These are phyloP conservation scores for Yamadazyma siamensis DNA, from an alignment of 1,139 yeast genomes.

Conservation along the genomic window DNA sequence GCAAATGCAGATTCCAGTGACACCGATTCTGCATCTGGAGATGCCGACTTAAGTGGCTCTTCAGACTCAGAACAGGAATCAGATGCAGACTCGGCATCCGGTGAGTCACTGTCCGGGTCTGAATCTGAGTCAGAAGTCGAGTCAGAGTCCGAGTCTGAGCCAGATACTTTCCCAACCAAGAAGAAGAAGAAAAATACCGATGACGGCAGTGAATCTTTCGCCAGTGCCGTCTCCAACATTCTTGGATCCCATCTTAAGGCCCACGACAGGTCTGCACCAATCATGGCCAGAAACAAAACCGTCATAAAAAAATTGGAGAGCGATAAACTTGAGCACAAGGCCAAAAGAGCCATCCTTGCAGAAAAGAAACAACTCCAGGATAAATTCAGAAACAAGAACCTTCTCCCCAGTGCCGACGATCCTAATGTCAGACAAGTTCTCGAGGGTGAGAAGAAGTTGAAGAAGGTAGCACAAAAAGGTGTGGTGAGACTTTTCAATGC, in stretches of 20 bases:
- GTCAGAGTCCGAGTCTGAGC: constrained; percentile 27
- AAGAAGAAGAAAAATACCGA: constrained; percentile 55
- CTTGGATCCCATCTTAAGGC: constrained; percentile 84
- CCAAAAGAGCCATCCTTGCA: constrained; percentile 62
- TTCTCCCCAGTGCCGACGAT: constrained; percentile 61
- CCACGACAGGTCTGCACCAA: constrained; percentile 84
- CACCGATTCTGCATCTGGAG: too few relatives aligned
- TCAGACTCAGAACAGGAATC: too few relatives aligned
- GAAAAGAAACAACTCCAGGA: constrained; percentile 73
- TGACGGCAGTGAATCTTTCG: constrained; percentile 73
- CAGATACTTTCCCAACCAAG: constrained; percentile 38
- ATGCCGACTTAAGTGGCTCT: too few relatives aligned
- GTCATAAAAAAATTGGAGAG: constrained; percentile 71
- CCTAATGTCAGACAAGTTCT: constrained; percentile 52
- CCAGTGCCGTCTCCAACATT: constrained; percentile 80
- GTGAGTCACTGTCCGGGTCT: too few relatives aligned
- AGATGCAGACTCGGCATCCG: too few relatives aligned
- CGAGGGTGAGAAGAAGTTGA: constrained; percentile 68
- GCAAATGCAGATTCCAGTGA: too few relatives aligned
- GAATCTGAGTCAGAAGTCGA: constrained; percentile 2
- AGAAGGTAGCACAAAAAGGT: constrained; percentile 90
- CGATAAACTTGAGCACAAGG: constrained; percentile 80
- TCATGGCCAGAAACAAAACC: constrained; percentile 73
- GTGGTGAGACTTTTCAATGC: constrained; percentile 92
- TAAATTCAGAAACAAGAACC: constrained; percentile 61